Base-by-base conservation (phyloP, 2,329 filamentous ascomycete genomes). In the Coleophoma cylindrospora region DNA sequence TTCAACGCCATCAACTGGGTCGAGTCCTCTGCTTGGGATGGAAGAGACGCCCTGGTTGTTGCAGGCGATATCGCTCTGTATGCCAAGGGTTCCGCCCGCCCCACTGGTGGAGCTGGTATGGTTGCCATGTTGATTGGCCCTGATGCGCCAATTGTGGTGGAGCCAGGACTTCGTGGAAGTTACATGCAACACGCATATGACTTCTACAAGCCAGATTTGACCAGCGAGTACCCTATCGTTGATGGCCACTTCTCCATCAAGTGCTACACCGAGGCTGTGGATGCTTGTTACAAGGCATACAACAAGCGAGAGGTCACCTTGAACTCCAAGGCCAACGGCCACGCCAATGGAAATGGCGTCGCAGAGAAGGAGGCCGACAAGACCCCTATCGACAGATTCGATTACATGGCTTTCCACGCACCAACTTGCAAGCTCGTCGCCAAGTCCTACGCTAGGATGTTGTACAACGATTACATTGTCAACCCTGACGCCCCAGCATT, bases 151-250 rank as follows among this genome's bases (percentile, higher is more conserved):
- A 74, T 92, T 56, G 86, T 85, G 54, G 75, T 87, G 57, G 88
- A 92, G 73, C 82, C 88, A 47, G 89, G 89, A 66, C 81, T 91
- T 66, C 84, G 88, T 64, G 88, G 86, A 66, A 84, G 77, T 62
- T 90, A 89, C 76, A 86, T 91, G 83, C 78, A 84, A 69, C 88
- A 92, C 73, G 85, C 84, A 62, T 94, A 92, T 71, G 88, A 92
- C 70, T 92, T 92, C 70, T 92, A 90, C 83, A 92, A 92, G 83
- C 87, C 88, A 64, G 88, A 92, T 70, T 76, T 92, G 59, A 87
- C 87, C 64, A 89, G 85, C 79, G 88, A 92, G 73, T 92, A 92
- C 74, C 88, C 88, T 57, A 84, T 89, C 65, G 88, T 92, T 51
- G 88, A 92, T 63, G 88, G 88, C 54, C 87, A 91, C 70, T 91